phyloP scores from a whole-genome alignment of 164 flowering plant species.

The Hamamelis virginiana region DNA sequence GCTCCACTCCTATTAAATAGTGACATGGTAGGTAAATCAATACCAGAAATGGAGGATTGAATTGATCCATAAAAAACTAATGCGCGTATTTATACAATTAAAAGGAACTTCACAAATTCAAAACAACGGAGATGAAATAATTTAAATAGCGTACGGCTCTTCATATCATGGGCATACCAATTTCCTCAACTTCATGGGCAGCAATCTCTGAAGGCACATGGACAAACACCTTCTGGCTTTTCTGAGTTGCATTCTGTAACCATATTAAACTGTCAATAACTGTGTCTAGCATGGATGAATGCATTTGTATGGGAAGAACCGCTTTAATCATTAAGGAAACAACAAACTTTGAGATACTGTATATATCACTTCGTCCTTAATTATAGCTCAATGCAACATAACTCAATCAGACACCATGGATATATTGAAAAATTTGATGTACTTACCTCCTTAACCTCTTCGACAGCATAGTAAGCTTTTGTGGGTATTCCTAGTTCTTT shows the following conservation, averaged over 20 bases:
- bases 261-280: neutral
- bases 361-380: neutral
- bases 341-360: neutral
- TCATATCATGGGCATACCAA: constrained; percentile 48
- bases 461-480: constrained; percentile 92
- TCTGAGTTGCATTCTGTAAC: constrained; percentile 94
- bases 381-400: neutral
- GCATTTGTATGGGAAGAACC: neutral
- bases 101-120: neutral
- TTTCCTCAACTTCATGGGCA: constrained; percentile 99
- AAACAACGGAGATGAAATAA: neutral
- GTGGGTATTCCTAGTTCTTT: constrained; percentile 96
- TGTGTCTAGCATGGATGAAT: neutral
- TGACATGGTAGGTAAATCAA: neutral
- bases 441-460: constrained; percentile 94
- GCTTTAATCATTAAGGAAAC: neutral
- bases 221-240: constrained; percentile 96
- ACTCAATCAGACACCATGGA: neutral
- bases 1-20: constrained; percentile 77
- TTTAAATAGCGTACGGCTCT: neutral
- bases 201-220: constrained; percentile 99
- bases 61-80: neutral
- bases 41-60: neutral
- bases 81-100: neutral
- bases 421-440: too few species aligned